A percentile compares a stretch with the other conserved stretches of the same genome.
These are phyloP conservation scores for Tubosaeta sp. DNA, from an alignment of 768 basidiomycete species.

Conservation along the genomic window DNA sequence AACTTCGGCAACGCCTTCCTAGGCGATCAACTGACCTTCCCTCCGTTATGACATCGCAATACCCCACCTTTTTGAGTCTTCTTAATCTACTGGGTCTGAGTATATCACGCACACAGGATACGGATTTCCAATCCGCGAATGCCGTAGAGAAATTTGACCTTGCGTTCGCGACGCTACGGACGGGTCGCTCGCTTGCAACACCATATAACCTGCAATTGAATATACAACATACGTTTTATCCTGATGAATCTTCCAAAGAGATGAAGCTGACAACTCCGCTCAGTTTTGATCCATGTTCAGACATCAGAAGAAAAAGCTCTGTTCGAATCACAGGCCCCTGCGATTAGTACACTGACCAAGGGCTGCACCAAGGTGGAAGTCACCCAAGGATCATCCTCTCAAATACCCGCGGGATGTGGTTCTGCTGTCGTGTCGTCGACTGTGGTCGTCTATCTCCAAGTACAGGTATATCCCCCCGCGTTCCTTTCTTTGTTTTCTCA, in stretches of 20 bases:
- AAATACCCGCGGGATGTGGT: slow-evolving; percentile 89
- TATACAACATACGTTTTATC: slow-evolving; percentile 59
- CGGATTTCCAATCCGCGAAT: slow-evolving; percentile 55
- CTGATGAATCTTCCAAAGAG: too few relatives aligned
- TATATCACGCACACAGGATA: slow-evolving; percentile 41
- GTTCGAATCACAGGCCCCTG: slow-evolving; percentile 67
- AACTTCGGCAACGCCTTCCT: slow-evolving; percentile 95
- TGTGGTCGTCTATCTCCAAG: slow-evolving; percentile 76
- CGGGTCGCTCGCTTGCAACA: slow-evolving; percentile 81
- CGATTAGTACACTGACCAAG: slow-evolving; percentile 80
- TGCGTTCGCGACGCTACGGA: slow-evolving; percentile 72
- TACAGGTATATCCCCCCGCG: slow-evolving; percentile 49
- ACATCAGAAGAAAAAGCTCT: slow-evolving; percentile 57
- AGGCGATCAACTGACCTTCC: slow-evolving; percentile 75
- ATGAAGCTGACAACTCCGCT: slow-evolving; percentile 1
- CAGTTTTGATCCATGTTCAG: slow-evolving; percentile 78
- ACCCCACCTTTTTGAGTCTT: slow-evolving; percentile 69
- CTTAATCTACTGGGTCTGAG: background rate
- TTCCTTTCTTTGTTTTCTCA: background rate
- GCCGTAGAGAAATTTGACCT: slow-evolving; percentile 85
- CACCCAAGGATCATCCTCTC: slow-evolving; percentile 48
- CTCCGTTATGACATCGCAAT: slow-evolving; percentile 87
- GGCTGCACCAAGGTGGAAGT: slow-evolving; percentile 75
- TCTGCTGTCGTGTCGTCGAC: slow-evolving; percentile 73
- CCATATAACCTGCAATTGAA: slow-evolving; percentile 85